Conservation (phyloP, 768 basidiomycete species). For the Lyophyllum semitale region DNA sequence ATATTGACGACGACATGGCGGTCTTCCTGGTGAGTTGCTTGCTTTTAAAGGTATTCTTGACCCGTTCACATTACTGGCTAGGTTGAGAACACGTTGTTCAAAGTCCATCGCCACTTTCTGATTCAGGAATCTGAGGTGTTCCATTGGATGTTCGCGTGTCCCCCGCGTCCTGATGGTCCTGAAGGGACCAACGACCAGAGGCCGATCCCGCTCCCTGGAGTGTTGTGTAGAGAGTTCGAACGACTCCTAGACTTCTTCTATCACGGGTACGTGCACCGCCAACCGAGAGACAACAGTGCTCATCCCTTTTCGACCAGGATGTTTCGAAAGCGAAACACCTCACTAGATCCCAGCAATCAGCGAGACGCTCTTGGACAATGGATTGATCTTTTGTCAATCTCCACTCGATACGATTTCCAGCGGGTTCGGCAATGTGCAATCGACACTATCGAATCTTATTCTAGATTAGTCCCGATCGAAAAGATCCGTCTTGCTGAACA, state of each 20-base stretch:
- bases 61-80: not conserved
- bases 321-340: not conserved
- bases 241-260: slow-evolving; percentile 56
- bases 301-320: not conserved
- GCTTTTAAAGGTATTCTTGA: not conserved
- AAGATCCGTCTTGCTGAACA: slow-evolving; percentile 39
- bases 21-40: not conserved
- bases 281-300: not conserved
- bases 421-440: slow-evolving; percentile 36
- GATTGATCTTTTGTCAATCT: slow-evolving; percentile 41
- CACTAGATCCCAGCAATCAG: not conserved
- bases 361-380: slow-evolving; percentile 25
- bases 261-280: slow-evolving; percentile 20
- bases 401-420: slow-evolving; percentile 39
- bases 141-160: not conserved
- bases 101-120: not conserved
- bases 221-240: slow-evolving; percentile 46
- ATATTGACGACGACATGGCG: not conserved
- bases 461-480: slow-evolving; percentile 29
- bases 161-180: not conserved
- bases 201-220: slow-evolving; percentile 42
- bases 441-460: slow-evolving; percentile 21
- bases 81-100: not conserved
- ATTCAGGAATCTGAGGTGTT: not conserved
- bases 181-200: slow-evolving; percentile 32